Conservation (phyloP, 2,329 filamentous ascomycete genomes). For the Pseudogymnoascus sp. region DNA sequence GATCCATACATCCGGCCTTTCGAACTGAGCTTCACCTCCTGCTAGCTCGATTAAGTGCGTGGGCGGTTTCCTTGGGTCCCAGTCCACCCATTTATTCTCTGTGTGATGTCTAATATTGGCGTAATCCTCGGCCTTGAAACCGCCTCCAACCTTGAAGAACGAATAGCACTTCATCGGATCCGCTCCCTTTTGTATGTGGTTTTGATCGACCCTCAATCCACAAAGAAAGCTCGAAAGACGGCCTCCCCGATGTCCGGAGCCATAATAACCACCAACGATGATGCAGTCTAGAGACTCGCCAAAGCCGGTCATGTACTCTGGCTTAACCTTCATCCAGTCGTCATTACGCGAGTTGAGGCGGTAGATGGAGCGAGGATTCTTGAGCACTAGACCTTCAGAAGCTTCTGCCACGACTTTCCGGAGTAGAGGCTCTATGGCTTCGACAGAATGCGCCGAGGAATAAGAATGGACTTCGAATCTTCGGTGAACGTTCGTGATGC, state of each 20-base stretch:
- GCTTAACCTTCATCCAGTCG: slow-evolving; percentile 98
- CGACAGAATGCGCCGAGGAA: slow-evolving; percentile 53
- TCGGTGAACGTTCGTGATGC: slow-evolving; percentile 60
- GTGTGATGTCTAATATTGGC: slow-evolving; percentile 72
- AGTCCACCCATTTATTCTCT: slow-evolving; percentile 84
- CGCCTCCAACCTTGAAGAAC: slow-evolving; percentile 98
- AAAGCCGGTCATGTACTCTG: slow-evolving; percentile 95
- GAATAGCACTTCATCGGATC: slow-evolving; percentile 73
- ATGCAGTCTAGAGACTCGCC: slow-evolving; percentile 88
- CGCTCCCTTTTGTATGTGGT: slow-evolving; percentile 44
- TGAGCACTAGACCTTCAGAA: slow-evolving; percentile 84
- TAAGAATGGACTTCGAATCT: slow-evolving; percentile 78
- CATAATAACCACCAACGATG: slow-evolving; percentile 87
- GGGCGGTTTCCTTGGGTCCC: slow-evolving; percentile 71
- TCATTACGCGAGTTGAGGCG: slow-evolving; percentile 82
- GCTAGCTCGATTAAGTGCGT: slow-evolving; percentile 71
- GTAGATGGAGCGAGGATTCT: slow-evolving; percentile 85
- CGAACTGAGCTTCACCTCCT: slow-evolving; percentile 62
- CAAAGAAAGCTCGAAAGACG: slow-evolving; percentile 81
- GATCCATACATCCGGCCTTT: slow-evolving; percentile 89
- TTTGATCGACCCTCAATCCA: slow-evolving; percentile 67
- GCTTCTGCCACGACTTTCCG: slow-evolving; percentile 77
- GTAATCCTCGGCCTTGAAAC: slow-evolving; percentile 79
- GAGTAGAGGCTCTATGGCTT: slow-evolving; percentile 70
- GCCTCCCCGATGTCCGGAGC: slow-evolving; percentile 76